Percentiles rank a stretch among this genome's conserved stretches.
Conservation (phyloP, 1,139 yeast genomes). For the Hemisphaericaspora xylofermentans region DNA sequence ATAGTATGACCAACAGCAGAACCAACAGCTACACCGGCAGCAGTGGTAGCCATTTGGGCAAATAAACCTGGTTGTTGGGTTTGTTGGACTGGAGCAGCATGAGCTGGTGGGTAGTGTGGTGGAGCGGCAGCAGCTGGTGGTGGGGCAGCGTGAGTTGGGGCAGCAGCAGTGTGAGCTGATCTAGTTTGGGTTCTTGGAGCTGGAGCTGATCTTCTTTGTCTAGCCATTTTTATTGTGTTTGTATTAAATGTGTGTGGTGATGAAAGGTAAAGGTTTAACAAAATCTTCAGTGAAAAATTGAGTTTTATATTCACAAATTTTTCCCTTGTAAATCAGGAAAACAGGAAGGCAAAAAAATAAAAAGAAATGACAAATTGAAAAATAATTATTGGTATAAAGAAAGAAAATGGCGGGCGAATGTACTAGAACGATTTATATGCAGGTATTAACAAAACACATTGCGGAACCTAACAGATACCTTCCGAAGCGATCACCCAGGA, state of each 20-base stretch:
- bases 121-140: constrained; percentile 8
- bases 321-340: too few species aligned
- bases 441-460: background rate
- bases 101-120: constrained; percentile 5
- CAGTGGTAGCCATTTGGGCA: constrained; percentile 97
- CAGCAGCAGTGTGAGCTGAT: constrained; percentile 75
- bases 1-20: constrained; percentile 94
- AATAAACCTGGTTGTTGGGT: constrained; percentile 74
- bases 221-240: constrained; percentile 41
- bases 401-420: constrained; percentile 4
- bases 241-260: background rate
- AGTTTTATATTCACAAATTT: too few species aligned
- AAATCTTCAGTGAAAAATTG: too few species aligned
- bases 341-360: too few species aligned
- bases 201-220: constrained; percentile 66
- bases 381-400: background rate
- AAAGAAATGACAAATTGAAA: too few species aligned
- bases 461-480: too few species aligned
- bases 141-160: constrained; percentile 36
- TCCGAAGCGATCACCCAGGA: too few species aligned
- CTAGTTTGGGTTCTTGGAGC: constrained; percentile 65
- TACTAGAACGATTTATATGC: constrained; percentile 1
- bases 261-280: background rate
- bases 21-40: constrained; percentile 99
- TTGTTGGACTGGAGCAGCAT: constrained; percentile 35